Conservation (phyloP, 2,329 filamentous ascomycete genomes). For the Aschersonia sp. region DNA sequence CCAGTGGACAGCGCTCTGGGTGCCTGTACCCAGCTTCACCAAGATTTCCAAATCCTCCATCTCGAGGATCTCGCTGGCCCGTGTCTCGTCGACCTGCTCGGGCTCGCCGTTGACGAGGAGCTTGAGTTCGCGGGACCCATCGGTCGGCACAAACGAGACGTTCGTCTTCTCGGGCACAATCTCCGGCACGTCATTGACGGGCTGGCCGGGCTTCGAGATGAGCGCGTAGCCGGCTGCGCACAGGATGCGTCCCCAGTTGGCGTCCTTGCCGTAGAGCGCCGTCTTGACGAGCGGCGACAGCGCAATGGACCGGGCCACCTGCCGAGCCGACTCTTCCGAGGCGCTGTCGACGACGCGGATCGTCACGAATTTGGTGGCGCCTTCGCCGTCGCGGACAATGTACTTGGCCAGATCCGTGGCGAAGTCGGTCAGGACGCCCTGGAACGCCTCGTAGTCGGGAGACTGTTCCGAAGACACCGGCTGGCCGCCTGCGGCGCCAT, state of each 20-base stretch:
- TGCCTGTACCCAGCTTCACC: constrained; percentile 55
- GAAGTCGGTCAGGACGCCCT: constrained; percentile 58
- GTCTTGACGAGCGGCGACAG: constrained; percentile 92
- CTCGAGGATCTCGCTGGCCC: constrained; percentile 64
- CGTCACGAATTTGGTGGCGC: constrained; percentile 95
- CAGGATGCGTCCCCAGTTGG: constrained; percentile 95
- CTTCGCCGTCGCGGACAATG: constrained; percentile 90
- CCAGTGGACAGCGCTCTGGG: constrained; percentile 60
- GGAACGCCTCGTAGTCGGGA: constrained; percentile 56
- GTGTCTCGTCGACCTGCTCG: constrained; percentile 59
- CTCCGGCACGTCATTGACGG: constrained; percentile 43
- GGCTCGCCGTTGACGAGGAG: constrained; percentile 69
- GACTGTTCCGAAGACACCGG: constrained; percentile 39
- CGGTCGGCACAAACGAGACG: constrained; percentile 64
- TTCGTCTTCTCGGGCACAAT: constrained; percentile 57
- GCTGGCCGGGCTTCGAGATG: constrained; percentile 41
- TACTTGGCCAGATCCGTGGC: constrained; percentile 77
- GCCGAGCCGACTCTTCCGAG: constrained; percentile 54
- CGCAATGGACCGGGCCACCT: constrained; percentile 77
- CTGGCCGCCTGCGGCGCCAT: constrained; percentile 71
- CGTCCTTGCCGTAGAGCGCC: constrained; percentile 89
- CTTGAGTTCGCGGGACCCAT: constrained; percentile 64
- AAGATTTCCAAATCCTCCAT: constrained; percentile 68
- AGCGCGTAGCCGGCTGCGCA: constrained; percentile 80
- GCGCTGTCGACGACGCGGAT: constrained; percentile 67